Base-by-base conservation (phyloP, 192 early-diverging fungal species). In the Entomortierella chlamydospora region DNA sequence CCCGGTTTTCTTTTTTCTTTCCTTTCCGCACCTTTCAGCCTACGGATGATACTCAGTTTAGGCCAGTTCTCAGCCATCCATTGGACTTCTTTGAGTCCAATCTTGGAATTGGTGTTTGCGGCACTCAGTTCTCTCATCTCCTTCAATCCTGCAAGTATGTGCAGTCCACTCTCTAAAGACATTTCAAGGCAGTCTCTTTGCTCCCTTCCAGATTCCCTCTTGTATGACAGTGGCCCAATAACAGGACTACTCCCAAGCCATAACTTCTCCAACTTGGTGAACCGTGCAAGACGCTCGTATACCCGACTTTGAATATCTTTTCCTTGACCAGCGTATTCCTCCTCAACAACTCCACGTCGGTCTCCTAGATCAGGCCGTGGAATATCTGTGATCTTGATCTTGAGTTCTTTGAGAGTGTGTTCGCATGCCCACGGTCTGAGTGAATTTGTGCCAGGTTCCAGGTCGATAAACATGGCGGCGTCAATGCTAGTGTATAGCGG, bases 391-490 rank as follows among this genome's bases (percentile, higher is more conserved):
- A 50, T 17, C 47, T 50, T 50, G 47, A 50, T 15, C 17, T 50
- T 50, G 18, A 50, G 22, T 50, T 9, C 17, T 5, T 22, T 17
- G 3, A 50, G 47, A 17, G 47, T 9, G 15, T 17, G 4, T 22
- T 50, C 47, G 15, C 50, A 33, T 42, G 57, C 57, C 37, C 45
- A 58, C 25, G 23, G 29, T 69, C 31, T 37, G 4, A 37, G 34
- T 37, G 10, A 37, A 7, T 10, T 10, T 37, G 34, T 37, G 10
- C 10, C 34, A 4, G 34, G 34, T 7, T 37, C 34, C 34, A 7
- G 34, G 10, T 37, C 34, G 34, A 37, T 37, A 10, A 37, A 37
- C 10, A 37, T 37, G 10, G 4, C 34, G 34, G 34, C 5, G 5
- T 37, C 34, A 10, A 37, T 37, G 34, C 10, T n/a, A n/a, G n/a